These are phyloP conservation scores for Helianthus tuberosus DNA, from an alignment of 129 eudicot genomes.

Conservation along the genomic window DNA sequence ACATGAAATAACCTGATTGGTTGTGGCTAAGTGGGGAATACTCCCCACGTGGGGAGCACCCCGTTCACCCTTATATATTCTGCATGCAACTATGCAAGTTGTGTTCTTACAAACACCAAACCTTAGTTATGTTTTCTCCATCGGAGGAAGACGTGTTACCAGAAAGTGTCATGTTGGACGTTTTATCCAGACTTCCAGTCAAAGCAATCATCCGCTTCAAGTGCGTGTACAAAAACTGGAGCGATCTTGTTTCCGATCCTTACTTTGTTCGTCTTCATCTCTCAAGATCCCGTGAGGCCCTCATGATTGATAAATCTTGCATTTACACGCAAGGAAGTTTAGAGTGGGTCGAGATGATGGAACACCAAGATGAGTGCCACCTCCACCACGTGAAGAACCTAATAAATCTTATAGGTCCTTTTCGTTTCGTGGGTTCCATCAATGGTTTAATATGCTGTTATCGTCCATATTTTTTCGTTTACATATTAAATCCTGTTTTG, in stretches of 20 bases:
- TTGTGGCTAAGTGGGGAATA: too few relatives aligned
- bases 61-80: too few relatives aligned
- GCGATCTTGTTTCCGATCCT: constrained; percentile 15
- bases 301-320: not conserved
- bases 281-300: not conserved
- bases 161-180: constrained; percentile 13
- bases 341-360: constrained; percentile 16
- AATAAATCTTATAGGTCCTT: not conserved
- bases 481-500: constrained; percentile 3
- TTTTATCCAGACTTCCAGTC: constrained; percentile 37
- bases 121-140: not conserved
- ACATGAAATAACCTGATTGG: too few relatives aligned
- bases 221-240: constrained; percentile 33
- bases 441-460: constrained; percentile 43
- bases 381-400: not conserved
- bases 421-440: constrained; percentile 39
- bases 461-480: constrained; percentile 1
- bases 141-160: constrained; percentile 33
- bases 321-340: not conserved
- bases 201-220: constrained; percentile 9
- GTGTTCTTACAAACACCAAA: not conserved
- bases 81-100: too few relatives aligned
- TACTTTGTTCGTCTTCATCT: constrained; percentile 24
- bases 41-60: too few relatives aligned
- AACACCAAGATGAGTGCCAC: not conserved